Evolutionary conservation across 345 rosid species (phyloP).

Genomic region (Salix caprea): DNA sequence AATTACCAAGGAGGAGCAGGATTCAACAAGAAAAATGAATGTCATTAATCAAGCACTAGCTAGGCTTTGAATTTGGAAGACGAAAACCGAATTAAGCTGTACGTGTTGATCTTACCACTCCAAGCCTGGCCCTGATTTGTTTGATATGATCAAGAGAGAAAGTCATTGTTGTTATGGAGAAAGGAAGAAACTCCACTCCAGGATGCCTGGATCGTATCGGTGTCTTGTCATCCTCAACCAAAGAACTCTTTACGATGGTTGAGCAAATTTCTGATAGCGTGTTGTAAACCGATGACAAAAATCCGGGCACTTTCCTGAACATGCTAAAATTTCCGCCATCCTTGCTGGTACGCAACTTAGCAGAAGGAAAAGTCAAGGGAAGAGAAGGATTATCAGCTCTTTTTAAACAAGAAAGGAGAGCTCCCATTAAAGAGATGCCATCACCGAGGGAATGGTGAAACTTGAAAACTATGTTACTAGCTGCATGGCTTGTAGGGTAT

Average conservation of each 20-base stretch:
- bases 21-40: background rate
- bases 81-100: background rate
- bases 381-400: slow-evolving; percentile 47
- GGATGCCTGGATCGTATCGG: slow-evolving; percentile 30
- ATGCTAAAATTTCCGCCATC: background rate
- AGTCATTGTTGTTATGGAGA: slow-evolving; percentile 11
- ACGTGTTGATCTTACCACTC: slow-evolving; percentile 19
- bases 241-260: slow-evolving; percentile 27
- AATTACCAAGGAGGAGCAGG: background rate
- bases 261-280: slow-evolving; percentile 30
- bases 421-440: slow-evolving; percentile 49
- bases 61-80: background rate
- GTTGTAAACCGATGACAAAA: slow-evolving; percentile 15
- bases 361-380: slow-evolving; percentile 39
- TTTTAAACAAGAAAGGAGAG: slow-evolving; percentile 49
- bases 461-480: slow-evolving; percentile 36
- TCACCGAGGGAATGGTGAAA: slow-evolving; percentile 59
- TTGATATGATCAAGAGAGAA: slow-evolving; percentile 38
- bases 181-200: slow-evolving; percentile 32
- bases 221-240: slow-evolving; percentile 29
- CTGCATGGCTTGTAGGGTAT: slow-evolving; percentile 36
- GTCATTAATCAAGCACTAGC: background rate
- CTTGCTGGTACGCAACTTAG: background rate
- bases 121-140: slow-evolving; percentile 30
- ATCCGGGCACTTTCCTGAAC: background rate